Base-by-base conservation (phyloP, 306 rosid genomes). In the Hippophae tibetana region DNA sequence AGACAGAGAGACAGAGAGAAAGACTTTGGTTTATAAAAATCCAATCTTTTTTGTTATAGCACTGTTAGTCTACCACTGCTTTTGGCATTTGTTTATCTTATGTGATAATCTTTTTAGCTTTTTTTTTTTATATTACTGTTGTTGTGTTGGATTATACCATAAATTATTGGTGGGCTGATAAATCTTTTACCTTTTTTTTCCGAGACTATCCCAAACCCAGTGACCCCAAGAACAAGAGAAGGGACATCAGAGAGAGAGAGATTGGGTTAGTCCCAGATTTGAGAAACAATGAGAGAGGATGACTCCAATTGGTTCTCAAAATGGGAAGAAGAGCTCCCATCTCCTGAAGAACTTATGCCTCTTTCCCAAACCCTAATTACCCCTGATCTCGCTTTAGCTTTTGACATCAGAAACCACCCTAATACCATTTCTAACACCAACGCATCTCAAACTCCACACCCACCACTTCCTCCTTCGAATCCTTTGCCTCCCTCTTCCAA, bases 291-390 rank as follows among this genome's bases (percentile, higher is more conserved):
- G 98, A 92, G 89, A 64, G 96, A 87, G 52, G 96, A 92, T 3
- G 96, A 87, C 54, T 85, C 96, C 0, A 92, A 76, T 77, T 87
- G 96, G 98, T 92, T 87, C 63, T 61, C 89, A 3, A 64, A 82
- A 69, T 92, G 98, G 96, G 96, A 83, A 64, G 95, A 92, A 47
- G 80, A 85, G 54, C 95, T 92, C 0, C 98, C 98, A 0, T 40
- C 93, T 0, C 96, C 81, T 0, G 88, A 81, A 0, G 96, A 92
- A 53, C 85, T 87, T 60, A 92, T 87, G 86, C 95, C 96, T 7
- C 71, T 92, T 13, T 81, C 96, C 43, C 98, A 87, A 81, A 83
- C 98, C 96, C 96, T 92, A 71, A 92, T 92, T 49, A 83, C 96
- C 2, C 93, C 86, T 56, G 93, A 92, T 87, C 98, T 92, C 5